These are phyloP conservation scores for Boletus insuetus DNA, from an alignment of 768 basidiomycete species.

Conservation along the genomic window DNA sequence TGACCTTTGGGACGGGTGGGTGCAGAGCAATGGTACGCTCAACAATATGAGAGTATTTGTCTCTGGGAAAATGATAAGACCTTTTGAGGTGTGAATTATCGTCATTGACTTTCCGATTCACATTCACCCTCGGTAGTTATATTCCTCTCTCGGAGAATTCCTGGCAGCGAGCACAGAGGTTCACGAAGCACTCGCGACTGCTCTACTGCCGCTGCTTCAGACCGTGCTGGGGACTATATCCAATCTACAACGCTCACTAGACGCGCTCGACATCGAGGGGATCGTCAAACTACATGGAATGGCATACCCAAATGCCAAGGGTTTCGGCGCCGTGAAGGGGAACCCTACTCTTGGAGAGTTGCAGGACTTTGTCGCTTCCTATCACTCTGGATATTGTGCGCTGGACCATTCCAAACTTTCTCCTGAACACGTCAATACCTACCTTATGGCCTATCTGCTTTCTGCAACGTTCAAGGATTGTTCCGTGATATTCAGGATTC, in stretches of 20 bases:
- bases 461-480: conserved; percentile 98
- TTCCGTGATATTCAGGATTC: conserved; percentile 57
- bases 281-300: conserved; percentile 45
- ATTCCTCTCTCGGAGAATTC: conserved; percentile 8
- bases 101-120: conserved; percentile 1
- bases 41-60: conserved; percentile 87
- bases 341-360: conserved; percentile 68
- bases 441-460: conserved; percentile 74
- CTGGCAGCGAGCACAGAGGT: conserved; percentile 29
- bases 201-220: conserved; percentile 44
- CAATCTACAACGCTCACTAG: conserved; percentile 70
- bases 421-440: conserved; percentile 52
- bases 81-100: conserved; percentile 50
- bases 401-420: conserved; percentile 39
- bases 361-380: conserved; percentile 57
- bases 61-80: conserved; percentile 55
- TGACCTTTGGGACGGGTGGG: conserved; percentile 74
- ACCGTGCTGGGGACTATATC: conserved; percentile 56
- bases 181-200: conserved; percentile 49
- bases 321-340: conserved; percentile 30
- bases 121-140: conserved; percentile 3
- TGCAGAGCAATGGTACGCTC: conserved; percentile 52
- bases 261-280: conserved; percentile 84
- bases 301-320: conserved; percentile 4
- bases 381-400: conserved; percentile 36